Evolutionary conservation across 83 land plant genomes (phyloP), one percentile per base, ranked within the genome.

Genomic region (Picea abies): DNA sequence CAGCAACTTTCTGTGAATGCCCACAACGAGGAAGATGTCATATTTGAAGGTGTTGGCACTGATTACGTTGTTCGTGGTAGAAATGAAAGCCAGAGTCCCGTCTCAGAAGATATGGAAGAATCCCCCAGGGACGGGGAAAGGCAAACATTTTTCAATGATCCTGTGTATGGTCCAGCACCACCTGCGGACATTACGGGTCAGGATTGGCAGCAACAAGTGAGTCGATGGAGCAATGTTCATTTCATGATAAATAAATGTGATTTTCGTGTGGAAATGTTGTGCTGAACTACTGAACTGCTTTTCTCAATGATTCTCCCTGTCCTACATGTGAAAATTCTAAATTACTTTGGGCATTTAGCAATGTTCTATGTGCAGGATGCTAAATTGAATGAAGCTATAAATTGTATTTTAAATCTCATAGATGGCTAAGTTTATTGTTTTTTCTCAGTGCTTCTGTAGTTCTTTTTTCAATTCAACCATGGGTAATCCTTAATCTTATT

Each of bases 51-150:
- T 63, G 99, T 85, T n/a, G 99, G 99, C 7, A 79, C 90, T 61
- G 97, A 96, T 62, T 98, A 94, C 84, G 85, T 68, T 23, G 81
- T 92, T 76, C 94, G 93, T 37, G 85, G 86, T 80, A 88, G 82
- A 56, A 92, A 93, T 78, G 82, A 85, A 83, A 86, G 76, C 82
- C 89, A 88, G 49, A 96, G 99, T 85, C 99, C 99, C 76, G 29
- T 90, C 47, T 94, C 92, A 39, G 99, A 98, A 89, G 99, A 98
- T 80, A 96, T 98, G 99, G 99, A 96, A 80, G 99, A 98, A 84
- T 98, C 99, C 29, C 99, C 99, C 9, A 84, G 90, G 47, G 92
- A 90, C 49, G 87, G 84, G 71, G 94, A 93, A 63, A 89, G 84
- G 75, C 85, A 62, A 71, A 85, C 96, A 35, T 97, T 95, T 82